Conservation (phyloP, 768 basidiomycete species). For the Boletus insuetus region DNA sequence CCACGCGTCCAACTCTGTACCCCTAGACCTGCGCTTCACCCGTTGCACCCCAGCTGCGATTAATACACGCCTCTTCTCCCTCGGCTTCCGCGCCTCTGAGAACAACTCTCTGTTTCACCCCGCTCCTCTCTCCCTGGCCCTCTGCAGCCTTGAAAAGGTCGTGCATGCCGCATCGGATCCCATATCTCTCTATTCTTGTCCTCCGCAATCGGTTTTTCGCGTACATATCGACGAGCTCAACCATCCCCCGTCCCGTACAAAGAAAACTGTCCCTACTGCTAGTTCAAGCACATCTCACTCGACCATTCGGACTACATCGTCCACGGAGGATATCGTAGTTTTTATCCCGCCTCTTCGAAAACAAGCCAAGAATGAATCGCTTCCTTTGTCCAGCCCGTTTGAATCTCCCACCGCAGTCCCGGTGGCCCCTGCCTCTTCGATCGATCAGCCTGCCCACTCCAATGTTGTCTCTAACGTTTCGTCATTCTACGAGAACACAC, state of each 20-base stretch:
- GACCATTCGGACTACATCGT: slow-evolving; percentile 4
- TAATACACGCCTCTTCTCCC: slow-evolving; percentile 11
- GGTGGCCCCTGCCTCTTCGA: background rate
- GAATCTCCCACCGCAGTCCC: background rate
- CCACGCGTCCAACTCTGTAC: background rate
- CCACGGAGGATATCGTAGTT: slow-evolving; percentile 11
- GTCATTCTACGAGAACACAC: slow-evolving; percentile 18
- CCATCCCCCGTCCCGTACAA: background rate
- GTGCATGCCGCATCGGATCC: slow-evolving; percentile 8
- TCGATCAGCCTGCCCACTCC: background rate
- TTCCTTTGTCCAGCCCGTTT: background rate
- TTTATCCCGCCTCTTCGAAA: slow-evolving; percentile 20
- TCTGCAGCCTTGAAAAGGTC: slow-evolving; percentile 32
- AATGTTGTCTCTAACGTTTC: slow-evolving; percentile 5
- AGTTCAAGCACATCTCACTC: background rate
- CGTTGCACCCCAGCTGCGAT: slow-evolving; percentile 33
- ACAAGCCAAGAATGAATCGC: background rate
- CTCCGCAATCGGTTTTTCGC: slow-evolving; percentile 25
- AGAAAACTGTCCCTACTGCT: background rate
- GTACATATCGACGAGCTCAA: slow-evolving; percentile 23
- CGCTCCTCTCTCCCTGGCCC: slow-evolving; percentile 34
- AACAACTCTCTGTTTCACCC: slow-evolving; percentile 42
- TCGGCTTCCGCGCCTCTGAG: slow-evolving; percentile 28
- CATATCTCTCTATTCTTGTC: slow-evolving; percentile 29
- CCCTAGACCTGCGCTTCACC: slow-evolving; percentile 50